Percentiles rank a stretch among this genome's conserved stretches.
Evolutionary conservation across 2,329 filamentous ascomycete species (phyloP).

Genomic region (Aspergillus novoparasiticus): DNA sequence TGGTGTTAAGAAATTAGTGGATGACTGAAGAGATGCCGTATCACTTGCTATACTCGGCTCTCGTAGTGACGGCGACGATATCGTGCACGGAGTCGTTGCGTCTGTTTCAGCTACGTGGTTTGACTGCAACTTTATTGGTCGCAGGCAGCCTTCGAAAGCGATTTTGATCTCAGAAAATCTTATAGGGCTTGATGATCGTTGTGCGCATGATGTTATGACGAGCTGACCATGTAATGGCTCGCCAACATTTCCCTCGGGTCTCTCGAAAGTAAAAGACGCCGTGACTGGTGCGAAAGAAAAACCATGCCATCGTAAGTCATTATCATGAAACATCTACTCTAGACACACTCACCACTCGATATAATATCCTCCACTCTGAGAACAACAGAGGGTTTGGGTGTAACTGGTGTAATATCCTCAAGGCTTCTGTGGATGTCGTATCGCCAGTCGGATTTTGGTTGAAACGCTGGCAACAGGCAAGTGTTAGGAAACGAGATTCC

Average conservation of each 20-base stretch:
- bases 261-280: constrained; percentile 56
- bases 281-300: constrained; percentile 43
- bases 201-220: constrained; percentile 52
- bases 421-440: constrained; percentile 54
- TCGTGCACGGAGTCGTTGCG: constrained; percentile 25
- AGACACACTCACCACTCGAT: constrained; percentile 45
- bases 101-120: constrained; percentile 30
- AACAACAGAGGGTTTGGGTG: constrained; percentile 49
- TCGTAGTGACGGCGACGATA: constrained; percentile 37
- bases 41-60: constrained; percentile 35
- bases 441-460: constrained; percentile 34
- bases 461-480: constrained; percentile 34
- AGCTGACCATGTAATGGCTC: constrained; percentile 61
- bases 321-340: background rate
- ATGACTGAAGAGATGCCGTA: constrained; percentile 33
- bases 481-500: constrained; percentile 4
- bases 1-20: constrained; percentile 38
- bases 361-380: constrained; percentile 52
- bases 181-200: constrained; percentile 49
- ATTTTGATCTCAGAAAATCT: constrained; percentile 52
- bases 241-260: constrained; percentile 60
- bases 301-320: constrained; percentile 18
- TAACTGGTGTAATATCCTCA: constrained; percentile 37
- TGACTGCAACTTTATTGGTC: constrained; percentile 44
- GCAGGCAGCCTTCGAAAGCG: constrained; percentile 55